Conservation (phyloP, 768 basidiomycete species). For the Collybia sp. region DNA sequence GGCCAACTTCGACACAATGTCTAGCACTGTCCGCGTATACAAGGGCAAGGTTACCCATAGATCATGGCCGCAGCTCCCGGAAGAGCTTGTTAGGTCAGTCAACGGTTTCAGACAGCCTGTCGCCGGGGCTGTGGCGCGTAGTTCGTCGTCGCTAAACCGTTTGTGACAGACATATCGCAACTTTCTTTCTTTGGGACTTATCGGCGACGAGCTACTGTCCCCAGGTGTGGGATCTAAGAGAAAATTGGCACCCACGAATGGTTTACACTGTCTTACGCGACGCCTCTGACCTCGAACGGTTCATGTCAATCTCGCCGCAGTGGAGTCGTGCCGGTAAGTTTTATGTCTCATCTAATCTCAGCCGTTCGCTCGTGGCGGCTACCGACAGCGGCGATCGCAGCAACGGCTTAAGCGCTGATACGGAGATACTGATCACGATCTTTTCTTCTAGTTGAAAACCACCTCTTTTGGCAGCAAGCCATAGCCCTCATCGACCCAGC, state of each 20-base stretch:
- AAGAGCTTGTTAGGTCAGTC: constrained; percentile 56
- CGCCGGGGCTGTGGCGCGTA: constrained; percentile 1
- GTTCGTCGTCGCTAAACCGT: constrained; percentile 16
- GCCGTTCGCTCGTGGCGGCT: constrained; percentile 1
- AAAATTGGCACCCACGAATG: constrained; percentile 58
- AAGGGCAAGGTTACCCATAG: constrained; percentile 55
- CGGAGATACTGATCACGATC: constrained; percentile 4
- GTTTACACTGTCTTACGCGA: constrained; percentile 62
- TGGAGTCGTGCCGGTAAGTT: constrained; percentile 60
- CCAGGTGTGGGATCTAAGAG: constrained; percentile 39
- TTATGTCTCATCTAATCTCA: constrained; percentile 1
- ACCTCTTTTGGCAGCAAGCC: constrained; percentile 69
- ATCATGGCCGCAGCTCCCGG: constrained; percentile 60
- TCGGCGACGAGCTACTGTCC: constrained; percentile 42
- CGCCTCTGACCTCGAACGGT: constrained; percentile 48
- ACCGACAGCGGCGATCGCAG: not conserved
- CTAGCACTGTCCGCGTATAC: constrained; percentile 28
- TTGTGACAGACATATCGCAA: constrained; percentile 46
- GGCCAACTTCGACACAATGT: constrained; percentile 14
- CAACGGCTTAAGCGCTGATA: not conserved
- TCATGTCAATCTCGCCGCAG: constrained; percentile 59
- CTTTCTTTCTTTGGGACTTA: constrained; percentile 50
- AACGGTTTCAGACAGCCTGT: not conserved
- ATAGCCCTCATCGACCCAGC: constrained; percentile 57
- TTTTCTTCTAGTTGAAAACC: constrained; percentile 51